Conservation (phyloP, 257 asterid genomes). For the Asclepias syriaca region DNA sequence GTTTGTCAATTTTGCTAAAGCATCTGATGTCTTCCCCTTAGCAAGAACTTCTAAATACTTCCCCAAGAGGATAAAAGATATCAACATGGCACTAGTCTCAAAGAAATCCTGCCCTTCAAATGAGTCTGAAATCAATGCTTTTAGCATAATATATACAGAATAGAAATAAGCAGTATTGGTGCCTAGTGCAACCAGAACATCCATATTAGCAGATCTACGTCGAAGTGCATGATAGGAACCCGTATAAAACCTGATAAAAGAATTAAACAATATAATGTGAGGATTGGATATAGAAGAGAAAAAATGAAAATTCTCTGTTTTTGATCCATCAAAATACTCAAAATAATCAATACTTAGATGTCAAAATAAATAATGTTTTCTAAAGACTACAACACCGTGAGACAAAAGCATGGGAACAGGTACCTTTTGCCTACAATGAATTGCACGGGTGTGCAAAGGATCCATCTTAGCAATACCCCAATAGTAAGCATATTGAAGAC, state of each 20-base stretch:
- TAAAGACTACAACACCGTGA: not conserved
- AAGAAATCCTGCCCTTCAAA: conserved; percentile 97
- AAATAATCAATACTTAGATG: not conserved
- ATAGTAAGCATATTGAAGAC: conserved; percentile 72
- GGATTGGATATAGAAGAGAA: conserved; percentile 1
- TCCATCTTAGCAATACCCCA: conserved; percentile 83
- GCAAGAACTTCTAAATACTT: conserved; percentile 93
- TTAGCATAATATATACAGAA: conserved; percentile 69
- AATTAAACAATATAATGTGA: conserved; percentile 20
- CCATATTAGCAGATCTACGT: conserved; percentile 93
- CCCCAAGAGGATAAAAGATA: conserved; percentile 92
- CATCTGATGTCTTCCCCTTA: conserved; percentile 92
- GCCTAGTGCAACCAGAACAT: conserved; percentile 97
- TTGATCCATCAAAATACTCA: not conserved
- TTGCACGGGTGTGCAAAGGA: conserved; percentile 96
- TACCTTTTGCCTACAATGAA: conserved; percentile 91
- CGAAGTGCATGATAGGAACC: conserved; percentile 90
- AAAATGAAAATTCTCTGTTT: not conserved
- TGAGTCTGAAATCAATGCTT: conserved; percentile 60
- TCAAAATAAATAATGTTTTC: not conserved
- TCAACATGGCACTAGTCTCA: conserved; percentile 97
- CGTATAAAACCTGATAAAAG: conserved; percentile 71
- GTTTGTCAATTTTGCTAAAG: conserved; percentile 86
- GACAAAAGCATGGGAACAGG: conserved; percentile 9
- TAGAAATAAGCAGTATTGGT: conserved; percentile 96